These are phyloP conservation scores for Colletotrichum australisinense DNA, from an alignment of 2,329 filamentous ascomycete genomes.

Conservation along the genomic window DNA sequence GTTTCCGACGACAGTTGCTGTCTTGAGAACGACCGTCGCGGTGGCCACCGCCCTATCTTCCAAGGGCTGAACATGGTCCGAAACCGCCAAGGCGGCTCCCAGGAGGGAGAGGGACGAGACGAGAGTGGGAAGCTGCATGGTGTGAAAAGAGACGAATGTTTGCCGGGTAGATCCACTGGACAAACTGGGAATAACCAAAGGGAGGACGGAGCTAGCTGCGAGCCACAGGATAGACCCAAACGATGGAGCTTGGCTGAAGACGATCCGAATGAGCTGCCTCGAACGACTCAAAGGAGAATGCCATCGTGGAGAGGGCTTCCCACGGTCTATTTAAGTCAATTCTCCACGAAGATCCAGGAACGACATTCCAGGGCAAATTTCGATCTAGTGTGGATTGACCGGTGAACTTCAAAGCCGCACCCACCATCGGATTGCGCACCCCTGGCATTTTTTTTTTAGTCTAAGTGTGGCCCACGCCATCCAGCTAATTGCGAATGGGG, in stretches of 20 bases:
- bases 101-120: constrained; percentile 28
- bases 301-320: constrained; percentile 4
- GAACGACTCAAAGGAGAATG: neutral
- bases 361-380: neutral
- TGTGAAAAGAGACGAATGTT: neutral
- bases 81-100: constrained; percentile 20
- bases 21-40: constrained; percentile 36
- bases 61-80: constrained; percentile 19
- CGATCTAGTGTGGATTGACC: constrained; percentile 5
- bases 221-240: constrained; percentile 9
- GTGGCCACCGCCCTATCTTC: constrained; percentile 19
- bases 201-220: neutral
- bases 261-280: constrained; percentile 13
- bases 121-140: constrained; percentile 25
- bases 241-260: constrained; percentile 19
- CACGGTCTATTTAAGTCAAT: constrained; percentile 23
- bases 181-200: neutral
- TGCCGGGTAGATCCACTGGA: neutral
- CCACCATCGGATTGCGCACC: constrained; percentile 10
- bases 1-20: constrained; percentile 40
- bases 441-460: neutral
- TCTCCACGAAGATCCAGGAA: neutral
- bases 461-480: constrained; percentile 1
- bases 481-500: constrained; percentile 11
- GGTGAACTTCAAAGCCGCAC: constrained; percentile 7